Evolutionary conservation across 371 early-diverging fungal species (phyloP).

Genomic region (Catenaria anguillulae): DNA sequence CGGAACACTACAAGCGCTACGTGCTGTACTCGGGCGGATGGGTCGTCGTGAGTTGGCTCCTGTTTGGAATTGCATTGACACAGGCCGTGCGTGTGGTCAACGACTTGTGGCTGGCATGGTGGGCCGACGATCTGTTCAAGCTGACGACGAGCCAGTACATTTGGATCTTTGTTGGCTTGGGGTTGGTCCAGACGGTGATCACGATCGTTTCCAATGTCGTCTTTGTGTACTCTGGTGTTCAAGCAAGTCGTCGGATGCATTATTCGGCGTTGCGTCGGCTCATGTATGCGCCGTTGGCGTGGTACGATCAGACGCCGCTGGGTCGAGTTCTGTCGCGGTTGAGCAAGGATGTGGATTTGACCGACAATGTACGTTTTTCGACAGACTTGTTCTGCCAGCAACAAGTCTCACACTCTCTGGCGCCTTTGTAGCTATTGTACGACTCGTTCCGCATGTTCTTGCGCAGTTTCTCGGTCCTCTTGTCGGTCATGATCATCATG

Average conservation of each 20-base stretch:
- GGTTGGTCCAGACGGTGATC: conserved; percentile 16
- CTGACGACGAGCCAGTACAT: background rate
- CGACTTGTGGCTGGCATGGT: conserved; percentile 57
- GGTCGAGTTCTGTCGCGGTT: conserved; percentile 81
- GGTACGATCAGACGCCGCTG: conserved; percentile 75
- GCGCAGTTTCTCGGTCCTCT: too few species aligned
- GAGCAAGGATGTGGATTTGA: conserved; percentile 62
- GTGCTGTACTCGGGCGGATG: conserved; percentile 28
- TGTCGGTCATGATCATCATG: conserved; percentile 26
- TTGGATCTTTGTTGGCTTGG: conserved; percentile 22
- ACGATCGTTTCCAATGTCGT: background rate
- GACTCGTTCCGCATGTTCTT: conserved; percentile 50
- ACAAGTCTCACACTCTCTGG: conserved; percentile 45
- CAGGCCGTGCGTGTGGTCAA: conserved; percentile 20
- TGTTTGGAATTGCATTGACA: background rate
- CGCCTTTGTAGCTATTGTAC: conserved; percentile 48
- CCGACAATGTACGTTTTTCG: conserved; percentile 29
- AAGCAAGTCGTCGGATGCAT: background rate
- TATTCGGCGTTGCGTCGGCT: conserved; percentile 9
- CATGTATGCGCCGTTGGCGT: conserved; percentile 39
- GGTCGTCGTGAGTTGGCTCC: background rate
- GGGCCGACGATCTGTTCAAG: conserved; percentile 39
- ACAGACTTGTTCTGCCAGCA: conserved; percentile 35
- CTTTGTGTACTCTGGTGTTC: background rate
- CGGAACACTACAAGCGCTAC: conserved; percentile 56